Evolutionary conservation across 169 alveolate genomes (phyloP).

Genomic region (Cryptosporidium felis): DNA sequence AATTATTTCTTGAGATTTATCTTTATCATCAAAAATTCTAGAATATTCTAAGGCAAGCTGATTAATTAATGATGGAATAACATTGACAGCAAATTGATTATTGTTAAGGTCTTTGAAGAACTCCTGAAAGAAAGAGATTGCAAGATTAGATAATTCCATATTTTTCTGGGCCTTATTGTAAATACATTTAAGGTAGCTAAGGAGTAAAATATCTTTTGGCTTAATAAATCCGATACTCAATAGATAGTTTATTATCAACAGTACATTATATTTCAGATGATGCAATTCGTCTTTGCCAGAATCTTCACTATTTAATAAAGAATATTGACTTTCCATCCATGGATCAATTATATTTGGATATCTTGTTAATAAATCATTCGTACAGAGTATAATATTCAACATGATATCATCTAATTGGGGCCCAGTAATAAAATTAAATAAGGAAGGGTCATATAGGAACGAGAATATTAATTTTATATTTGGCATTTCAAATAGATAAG

Average conservation of each 20-base stretch:
- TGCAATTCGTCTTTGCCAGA: neutral
- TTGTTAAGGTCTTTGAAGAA: constrained; percentile 18
- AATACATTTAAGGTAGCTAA: constrained; percentile 26
- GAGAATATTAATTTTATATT: constrained; percentile 53
- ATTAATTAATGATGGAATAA: constrained; percentile 17
- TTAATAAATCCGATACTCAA: constrained; percentile 34
- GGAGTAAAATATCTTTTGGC: constrained; percentile 43
- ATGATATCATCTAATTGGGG: constrained; percentile 10
- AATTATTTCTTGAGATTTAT: neutral
- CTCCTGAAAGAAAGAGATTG: constrained; percentile 51
- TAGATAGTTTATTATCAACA: constrained; percentile 27
- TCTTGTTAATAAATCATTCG: constrained; percentile 31
- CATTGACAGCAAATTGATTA: neutral
- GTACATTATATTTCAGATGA: neutral
- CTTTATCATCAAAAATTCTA: neutral
- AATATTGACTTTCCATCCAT: constrained; percentile 53
- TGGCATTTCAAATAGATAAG: constrained; percentile 23
- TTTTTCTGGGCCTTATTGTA: neutral
- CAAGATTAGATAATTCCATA: constrained; percentile 13
- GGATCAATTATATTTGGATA: constrained; percentile 59
- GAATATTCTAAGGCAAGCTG: constrained; percentile 21
- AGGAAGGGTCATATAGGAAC: constrained; percentile 1
- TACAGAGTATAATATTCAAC: constrained; percentile 27
- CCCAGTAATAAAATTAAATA: neutral
- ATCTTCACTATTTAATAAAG: neutral